Evolutionary conservation across 768 basidiomycete genomes (phyloP).

Genomic region (Holtermanniella nyarrowii): DNA sequence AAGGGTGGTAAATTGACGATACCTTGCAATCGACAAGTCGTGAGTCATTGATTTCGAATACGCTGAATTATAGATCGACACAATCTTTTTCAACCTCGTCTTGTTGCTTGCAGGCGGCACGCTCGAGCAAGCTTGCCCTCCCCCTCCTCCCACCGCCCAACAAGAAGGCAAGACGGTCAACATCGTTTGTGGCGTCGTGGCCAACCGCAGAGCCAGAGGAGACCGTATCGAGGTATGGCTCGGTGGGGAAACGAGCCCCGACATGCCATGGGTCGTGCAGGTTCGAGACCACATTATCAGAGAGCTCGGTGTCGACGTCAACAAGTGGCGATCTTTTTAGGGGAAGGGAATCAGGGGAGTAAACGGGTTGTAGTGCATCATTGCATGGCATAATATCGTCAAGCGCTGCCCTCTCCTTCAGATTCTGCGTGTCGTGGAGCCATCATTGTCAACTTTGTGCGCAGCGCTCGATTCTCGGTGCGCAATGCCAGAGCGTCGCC

Average conservation of each 20-base stretch:
- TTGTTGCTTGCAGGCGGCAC: slow-evolving; percentile 12
- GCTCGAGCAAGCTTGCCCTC: slow-evolving; percentile 2
- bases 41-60: slow-evolving; percentile 3
- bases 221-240: slow-evolving; percentile 31
- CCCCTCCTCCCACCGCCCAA: not conserved
- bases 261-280: not conserved
- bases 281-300: not conserved
- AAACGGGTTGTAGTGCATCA: not conserved
- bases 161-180: not conserved
- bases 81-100: slow-evolving; percentile 20
- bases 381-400: not conserved
- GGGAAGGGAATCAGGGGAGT: not conserved
- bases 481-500: not conserved
- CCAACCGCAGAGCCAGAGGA: slow-evolving; percentile 7
- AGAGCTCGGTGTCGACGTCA: not conserved
- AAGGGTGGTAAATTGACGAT: slow-evolving; percentile 29
- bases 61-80: slow-evolving; percentile 20
- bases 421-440: too few species aligned
- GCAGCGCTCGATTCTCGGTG: not conserved
- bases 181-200: slow-evolving; percentile 6
- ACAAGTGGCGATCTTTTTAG: not conserved
- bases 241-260: slow-evolving; percentile 5
- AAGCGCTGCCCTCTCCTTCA: too few species aligned
- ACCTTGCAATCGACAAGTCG: slow-evolving; percentile 6
- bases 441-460: not conserved